Evolutionary conservation across 1,284 basidiomycete genomes (phyloP).

Genomic region (Baeospora myosura): DNA sequence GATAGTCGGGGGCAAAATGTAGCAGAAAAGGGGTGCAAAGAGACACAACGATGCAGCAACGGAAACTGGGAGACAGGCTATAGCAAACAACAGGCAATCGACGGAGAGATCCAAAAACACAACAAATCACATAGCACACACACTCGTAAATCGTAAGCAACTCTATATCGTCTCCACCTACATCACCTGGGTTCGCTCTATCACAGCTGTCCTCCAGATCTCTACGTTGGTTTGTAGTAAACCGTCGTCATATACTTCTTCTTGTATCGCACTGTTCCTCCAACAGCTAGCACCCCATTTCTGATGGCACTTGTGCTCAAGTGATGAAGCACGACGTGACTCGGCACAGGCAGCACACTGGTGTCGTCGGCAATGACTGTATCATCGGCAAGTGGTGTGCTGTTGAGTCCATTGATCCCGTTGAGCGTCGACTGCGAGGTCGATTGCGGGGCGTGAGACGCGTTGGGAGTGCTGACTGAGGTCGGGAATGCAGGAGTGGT

Average conservation of each 20-base stretch:
- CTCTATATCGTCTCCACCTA: no score
- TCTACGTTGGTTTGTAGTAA: constrained; percentile 52
- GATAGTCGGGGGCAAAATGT: no score
- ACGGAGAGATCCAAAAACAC: no score
- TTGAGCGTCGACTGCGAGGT: constrained; percentile 12
- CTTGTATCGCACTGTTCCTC: constrained; percentile 87
- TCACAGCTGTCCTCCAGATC: no score
- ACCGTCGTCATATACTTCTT: constrained; percentile 72
- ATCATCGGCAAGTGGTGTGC: constrained; percentile 29
- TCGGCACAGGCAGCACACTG: constrained; percentile 88
- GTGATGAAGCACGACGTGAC: constrained; percentile 93
- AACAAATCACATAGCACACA: no score
- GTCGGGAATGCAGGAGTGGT: background rate
- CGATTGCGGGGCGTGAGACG: constrained; percentile 1
- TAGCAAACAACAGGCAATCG: no score
- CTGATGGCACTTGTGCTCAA: constrained; percentile 93
- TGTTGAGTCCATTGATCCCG: no score
- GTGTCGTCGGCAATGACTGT: constrained; percentile 75
- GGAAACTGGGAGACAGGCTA: no score
- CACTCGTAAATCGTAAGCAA: no score
- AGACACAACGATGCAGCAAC: no score
- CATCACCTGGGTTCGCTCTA: no score
- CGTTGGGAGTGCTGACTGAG: background rate
- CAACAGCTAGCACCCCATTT: constrained; percentile 91
- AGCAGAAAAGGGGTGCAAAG: no score